Base-by-base conservation (phyloP, 2,329 filamentous ascomycete genomes). In the Trichoderma brevicompactum region DNA sequence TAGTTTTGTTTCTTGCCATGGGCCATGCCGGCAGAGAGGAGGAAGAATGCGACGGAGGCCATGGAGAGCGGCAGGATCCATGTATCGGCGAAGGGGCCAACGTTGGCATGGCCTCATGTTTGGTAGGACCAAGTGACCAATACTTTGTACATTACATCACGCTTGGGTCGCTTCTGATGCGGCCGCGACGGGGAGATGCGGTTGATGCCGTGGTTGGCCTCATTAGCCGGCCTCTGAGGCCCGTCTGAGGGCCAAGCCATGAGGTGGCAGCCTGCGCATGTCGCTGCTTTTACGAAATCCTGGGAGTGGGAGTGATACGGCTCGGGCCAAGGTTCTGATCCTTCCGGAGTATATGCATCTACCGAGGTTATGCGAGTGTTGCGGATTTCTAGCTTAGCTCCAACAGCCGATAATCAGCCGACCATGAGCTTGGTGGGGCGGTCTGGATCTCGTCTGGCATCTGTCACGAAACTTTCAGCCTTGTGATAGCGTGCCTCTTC, bases 391-490 rank as follows among this genome's bases (percentile, higher is more conserved):
- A 19, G 44, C 56, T 61, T 34, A 44, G 49, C 59, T 54, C 10
- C 12, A 13, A 10, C 13, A 34, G 55, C 55, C 63, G 63, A 56
- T 7, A n/a, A 34, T 64, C 43, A 64, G n/a, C 61, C 48, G 63
- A 12, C 1, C 12, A 12, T 13, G 17, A 15, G 34, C 48, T 19
- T 60, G 40, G 54, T 65, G 53, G 54, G 63, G 43, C 41, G 64
- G 55, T 54, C 49, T 46, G 41, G 23, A 23, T 59, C 40, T 38
- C n/a, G 59, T 52, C 36, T 61, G 58, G 59, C 59, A 36, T 54
- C 59, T 28, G 59, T 63, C 38, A 55, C 64, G 64, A 66, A 66
- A 64, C 65, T 66, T 66, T 66, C 65, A 66, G 65, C 61, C 60
- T 65, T 53, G 65, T 34, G 52, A 65, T 50, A 58, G 64, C 59